Percentiles rank a stretch among this genome's conserved stretches.
phyloP scores from a whole-genome alignment of 768 basidiomycete genomes.

The Podaxis sp. region DNA sequence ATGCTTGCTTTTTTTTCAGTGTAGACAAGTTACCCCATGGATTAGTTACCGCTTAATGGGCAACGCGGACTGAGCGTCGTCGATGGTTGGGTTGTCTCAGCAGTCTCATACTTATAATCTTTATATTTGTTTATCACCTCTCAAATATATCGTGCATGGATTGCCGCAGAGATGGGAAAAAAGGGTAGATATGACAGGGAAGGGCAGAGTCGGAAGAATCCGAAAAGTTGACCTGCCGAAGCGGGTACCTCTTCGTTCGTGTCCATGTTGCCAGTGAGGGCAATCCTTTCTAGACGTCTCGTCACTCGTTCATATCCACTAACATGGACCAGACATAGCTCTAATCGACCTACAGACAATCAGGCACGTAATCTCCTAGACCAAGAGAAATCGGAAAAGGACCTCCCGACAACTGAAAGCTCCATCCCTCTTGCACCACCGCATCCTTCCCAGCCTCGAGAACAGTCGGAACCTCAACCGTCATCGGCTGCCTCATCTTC shows the following conservation, averaged over 20 bases:
- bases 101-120: slow-evolving; percentile 11
- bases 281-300: slow-evolving; percentile 3
- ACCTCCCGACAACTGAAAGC: background rate
- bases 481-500: background rate
- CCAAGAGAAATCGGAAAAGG: background rate
- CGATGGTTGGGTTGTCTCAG: background rate
- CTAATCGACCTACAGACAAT: background rate
- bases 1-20: background rate
- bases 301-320: slow-evolving; percentile 1
- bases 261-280: slow-evolving; percentile 12
- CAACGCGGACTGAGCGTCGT: background rate
- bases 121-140: slow-evolving; percentile 4
- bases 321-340: slow-evolving; percentile 1
- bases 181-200: background rate
- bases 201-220: slow-evolving; percentile 1
- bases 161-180: background rate
- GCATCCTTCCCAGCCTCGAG: background rate
- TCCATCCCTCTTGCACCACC: background rate
- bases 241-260: background rate
- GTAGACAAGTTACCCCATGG: slow-evolving; percentile 6
- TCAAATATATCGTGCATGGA: background rate
- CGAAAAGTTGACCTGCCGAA: background rate
- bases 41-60: slow-evolving; percentile 9
- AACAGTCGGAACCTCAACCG: background rate
- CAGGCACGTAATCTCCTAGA: background rate